These are phyloP conservation scores for Penicillium occitanis DNA, from an alignment of 2,329 filamentous ascomycete genomes.

Conservation along the genomic window DNA sequence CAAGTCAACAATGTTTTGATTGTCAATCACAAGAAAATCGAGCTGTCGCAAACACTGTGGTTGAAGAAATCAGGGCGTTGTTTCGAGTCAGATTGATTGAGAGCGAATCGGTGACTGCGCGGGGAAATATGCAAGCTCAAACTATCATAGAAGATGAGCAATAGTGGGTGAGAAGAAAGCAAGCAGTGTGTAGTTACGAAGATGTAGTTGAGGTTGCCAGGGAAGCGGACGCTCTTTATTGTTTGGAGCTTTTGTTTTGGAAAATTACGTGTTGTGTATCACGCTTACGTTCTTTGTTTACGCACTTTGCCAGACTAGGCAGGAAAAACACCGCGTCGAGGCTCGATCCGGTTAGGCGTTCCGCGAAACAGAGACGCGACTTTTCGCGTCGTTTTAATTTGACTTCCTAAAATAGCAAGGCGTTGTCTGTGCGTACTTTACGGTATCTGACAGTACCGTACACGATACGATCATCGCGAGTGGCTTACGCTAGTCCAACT, in stretches of 20 bases:
- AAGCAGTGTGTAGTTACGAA: neutral
- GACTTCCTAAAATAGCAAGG: conserved; percentile 4
- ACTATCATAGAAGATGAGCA: neutral
- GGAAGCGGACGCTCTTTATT: conserved; percentile 13
- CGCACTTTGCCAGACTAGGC: neutral
- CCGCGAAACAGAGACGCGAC: conserved; percentile 5
- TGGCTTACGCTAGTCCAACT: neutral
- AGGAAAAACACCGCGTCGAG: neutral
- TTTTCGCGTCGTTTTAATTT: conserved; percentile 1
- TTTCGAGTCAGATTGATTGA: neutral
- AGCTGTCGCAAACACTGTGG: neutral
- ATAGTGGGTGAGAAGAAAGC: neutral
- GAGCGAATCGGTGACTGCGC: neutral
- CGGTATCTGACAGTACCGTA: neutral
- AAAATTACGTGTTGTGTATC: conserved; percentile 14
- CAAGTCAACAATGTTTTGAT: neutral
- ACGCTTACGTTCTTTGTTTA: conserved; percentile 5
- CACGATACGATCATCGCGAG: neutral
- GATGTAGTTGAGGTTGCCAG: conserved; percentile 14
- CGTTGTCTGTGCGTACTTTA: neutral
- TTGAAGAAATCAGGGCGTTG: neutral
- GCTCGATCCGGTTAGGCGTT: neutral
- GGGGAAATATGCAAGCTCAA: neutral
- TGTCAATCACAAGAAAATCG: neutral
- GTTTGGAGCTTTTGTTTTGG: conserved; percentile 10